Conservation (phyloP, 768 basidiomycete genomes). For the Mycena albidolilacea region DNA sequence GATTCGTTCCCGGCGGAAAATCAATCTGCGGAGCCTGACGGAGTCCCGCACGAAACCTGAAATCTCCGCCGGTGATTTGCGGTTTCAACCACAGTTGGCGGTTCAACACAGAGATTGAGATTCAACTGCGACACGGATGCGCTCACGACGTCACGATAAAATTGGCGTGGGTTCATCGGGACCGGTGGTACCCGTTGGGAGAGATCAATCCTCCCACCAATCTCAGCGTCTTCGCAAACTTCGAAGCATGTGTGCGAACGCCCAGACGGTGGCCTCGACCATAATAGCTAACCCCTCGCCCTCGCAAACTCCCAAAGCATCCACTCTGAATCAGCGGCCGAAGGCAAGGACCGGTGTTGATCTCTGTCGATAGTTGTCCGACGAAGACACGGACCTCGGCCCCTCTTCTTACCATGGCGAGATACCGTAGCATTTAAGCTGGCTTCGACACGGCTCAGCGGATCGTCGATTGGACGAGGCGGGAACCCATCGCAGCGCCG, state of each 20-base stretch:
- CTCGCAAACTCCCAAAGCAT: neutral
- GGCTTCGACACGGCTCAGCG: neutral
- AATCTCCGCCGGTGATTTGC: neutral
- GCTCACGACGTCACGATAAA: neutral
- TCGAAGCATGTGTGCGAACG: neutral
- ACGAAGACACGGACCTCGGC: neutral
- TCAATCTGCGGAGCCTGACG: too few species aligned
- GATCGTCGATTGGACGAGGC: neutral
- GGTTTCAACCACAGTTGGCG: neutral
- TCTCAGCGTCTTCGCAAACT: neutral
- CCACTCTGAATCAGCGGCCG: neutral
- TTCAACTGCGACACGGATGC: neutral
- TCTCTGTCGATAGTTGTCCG: neutral
- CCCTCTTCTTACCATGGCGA: neutral
- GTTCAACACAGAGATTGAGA: neutral
- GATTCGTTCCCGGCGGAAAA: too few species aligned
- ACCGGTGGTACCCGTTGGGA: conserved; percentile 1
- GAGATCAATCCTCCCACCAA: neutral
- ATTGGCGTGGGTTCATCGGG: neutral
- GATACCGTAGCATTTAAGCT: neutral
- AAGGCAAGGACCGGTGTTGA: neutral
- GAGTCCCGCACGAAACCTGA: too few species aligned
- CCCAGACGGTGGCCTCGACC: neutral
- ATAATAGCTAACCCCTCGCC: conserved; percentile 17
- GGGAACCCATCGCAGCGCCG: neutral